Base-by-base conservation (phyloP, 2,329 filamentous ascomycete genomes). In the Proliferodiscus dingleyae region DNA sequence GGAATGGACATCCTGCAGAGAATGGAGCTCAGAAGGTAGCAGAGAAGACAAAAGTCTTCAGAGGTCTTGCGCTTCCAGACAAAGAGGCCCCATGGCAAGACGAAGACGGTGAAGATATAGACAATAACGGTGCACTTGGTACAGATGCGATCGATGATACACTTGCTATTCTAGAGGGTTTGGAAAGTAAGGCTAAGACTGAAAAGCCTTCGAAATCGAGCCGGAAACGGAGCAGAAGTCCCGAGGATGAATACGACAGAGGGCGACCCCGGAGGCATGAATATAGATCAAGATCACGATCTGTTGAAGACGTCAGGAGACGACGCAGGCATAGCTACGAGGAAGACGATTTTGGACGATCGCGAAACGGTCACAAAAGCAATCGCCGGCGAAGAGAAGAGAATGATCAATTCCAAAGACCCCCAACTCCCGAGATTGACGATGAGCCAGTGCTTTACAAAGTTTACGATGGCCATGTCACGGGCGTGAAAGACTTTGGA, bases 401-500 rank as follows among this genome's bases (percentile, higher is more conserved):
- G 21, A 73, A 84, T 29, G 78, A 85, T 50, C 70, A 77, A 33
- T 83, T 89, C 46, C 76, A 75, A 55, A 74, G 77, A 43, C 79
- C 81, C 0, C 85, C 87, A 0, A 77, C 78, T 2, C 78, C 76
- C 2, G 88, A 95, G 58, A 64, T 95, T 8, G 93, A 98, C 65
- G 86, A 95, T 42, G 68, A 78, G 33, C 89, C 93, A 0, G 72
- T 90, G 26, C 68, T 94, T 5, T 83, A 83, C 72, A 98, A 98
- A 63, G 71, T 96, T 2, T 98, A 98, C 61, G 79, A 89, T 52
- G 93, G 93, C 1, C 83, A 84, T 59, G 87, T 97, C 11, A 96
- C 89, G 0, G 89, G 90, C 0, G 75, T 98, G 43, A 97, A 96
- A 60, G 89, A 96, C 51, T 98, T 97, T 67, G 93, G 93, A 9